Percentiles rank a stretch among this genome's conserved stretches.
phyloP scores from a whole-genome alignment of 2,329 filamentous ascomycete species.

The Fusarium pseudonygamai region DNA sequence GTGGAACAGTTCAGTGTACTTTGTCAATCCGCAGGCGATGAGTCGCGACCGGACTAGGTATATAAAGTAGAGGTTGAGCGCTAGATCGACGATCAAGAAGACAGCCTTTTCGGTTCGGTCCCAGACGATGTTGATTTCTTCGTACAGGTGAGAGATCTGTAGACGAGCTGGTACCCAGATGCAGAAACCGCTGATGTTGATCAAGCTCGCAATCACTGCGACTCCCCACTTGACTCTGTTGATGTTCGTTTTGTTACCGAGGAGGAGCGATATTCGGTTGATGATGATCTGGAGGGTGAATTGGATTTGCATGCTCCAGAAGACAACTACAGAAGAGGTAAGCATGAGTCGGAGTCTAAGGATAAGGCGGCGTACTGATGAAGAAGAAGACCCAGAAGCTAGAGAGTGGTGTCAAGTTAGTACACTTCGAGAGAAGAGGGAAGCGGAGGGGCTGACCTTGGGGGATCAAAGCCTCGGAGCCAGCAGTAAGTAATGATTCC shows the following conservation, averaged over 20 bases:
- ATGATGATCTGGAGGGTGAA: conserved; percentile 33
- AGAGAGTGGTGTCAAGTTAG: background rate
- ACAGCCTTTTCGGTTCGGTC: conserved; percentile 30
- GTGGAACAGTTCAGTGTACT: conserved; percentile 19
- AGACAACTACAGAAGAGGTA: conserved; percentile 1
- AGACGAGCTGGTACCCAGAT: conserved; percentile 29
- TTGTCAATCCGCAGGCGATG: conserved; percentile 19
- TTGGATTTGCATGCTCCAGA: conserved; percentile 34
- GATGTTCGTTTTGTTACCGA: conserved; percentile 18
- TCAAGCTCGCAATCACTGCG: conserved; percentile 9
- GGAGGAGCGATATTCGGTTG: conserved; percentile 26
- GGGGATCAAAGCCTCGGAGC: background rate
- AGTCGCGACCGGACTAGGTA: conserved; percentile 25
- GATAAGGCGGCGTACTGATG: conserved; percentile 5
- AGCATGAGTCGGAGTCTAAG: background rate
- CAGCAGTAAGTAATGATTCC: conserved; percentile 22
- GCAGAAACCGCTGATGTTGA: conserved; percentile 30
- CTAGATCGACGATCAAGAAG: conserved; percentile 22
- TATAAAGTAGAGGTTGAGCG: conserved; percentile 31
- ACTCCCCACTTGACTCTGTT: conserved; percentile 25
- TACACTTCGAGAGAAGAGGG: fast-evolving
- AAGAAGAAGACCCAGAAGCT: conserved; percentile 36
- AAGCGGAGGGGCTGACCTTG: background rate
- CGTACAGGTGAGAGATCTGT: conserved; percentile 17
- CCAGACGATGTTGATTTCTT: conserved; percentile 32